phyloP scores from a whole-genome alignment of 1,284 basidiomycete genomes.

The Porodaedalea pini region DNA sequence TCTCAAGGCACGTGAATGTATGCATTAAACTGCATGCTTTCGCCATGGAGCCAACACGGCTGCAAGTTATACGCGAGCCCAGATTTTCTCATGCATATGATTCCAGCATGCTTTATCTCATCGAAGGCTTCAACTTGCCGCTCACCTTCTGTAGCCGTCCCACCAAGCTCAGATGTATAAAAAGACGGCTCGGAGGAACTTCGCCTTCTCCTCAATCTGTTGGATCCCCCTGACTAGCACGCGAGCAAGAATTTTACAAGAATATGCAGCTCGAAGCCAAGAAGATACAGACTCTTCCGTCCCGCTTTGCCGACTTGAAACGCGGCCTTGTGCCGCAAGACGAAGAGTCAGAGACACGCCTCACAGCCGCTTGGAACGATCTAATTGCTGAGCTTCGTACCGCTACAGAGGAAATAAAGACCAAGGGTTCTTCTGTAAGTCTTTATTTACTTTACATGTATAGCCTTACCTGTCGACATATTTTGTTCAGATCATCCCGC shows the following conservation, averaged over 20 bases:
- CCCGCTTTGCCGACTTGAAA: slow-evolving; percentile 51
- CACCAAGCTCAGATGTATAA: too few relatives aligned
- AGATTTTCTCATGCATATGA: not conserved
- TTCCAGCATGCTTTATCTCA: not conserved
- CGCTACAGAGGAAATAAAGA: slow-evolving; percentile 41
- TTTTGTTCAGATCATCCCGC: slow-evolving; percentile 47
- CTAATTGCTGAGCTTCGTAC: slow-evolving; percentile 48
- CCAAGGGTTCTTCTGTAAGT: slow-evolving; percentile 48
- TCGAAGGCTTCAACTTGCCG: too few relatives aligned
- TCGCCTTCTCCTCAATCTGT: not conserved
- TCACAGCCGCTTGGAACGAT: slow-evolving; percentile 56
- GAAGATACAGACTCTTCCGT: slow-evolving; percentile 1
- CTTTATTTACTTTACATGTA: not conserved
- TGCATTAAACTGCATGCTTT: too few relatives aligned
- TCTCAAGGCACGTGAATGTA: too few relatives aligned
- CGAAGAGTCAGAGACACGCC: slow-evolving; percentile 48
- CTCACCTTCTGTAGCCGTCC: not conserved
- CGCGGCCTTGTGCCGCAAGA: slow-evolving; percentile 45
- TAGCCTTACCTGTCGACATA: not conserved
- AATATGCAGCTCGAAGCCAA: slow-evolving; percentile 1
- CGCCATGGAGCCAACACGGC: not conserved
- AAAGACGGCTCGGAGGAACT: not conserved
- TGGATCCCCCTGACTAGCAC: not conserved
- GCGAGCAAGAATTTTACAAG: too few relatives aligned
- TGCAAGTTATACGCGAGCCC: not conserved